A percentile compares a stretch with the other conserved stretches of the same genome.
Conservation (phyloP, 1,284 basidiomycete species). For the Microbotryum lychnidis-dioicae region DNA sequence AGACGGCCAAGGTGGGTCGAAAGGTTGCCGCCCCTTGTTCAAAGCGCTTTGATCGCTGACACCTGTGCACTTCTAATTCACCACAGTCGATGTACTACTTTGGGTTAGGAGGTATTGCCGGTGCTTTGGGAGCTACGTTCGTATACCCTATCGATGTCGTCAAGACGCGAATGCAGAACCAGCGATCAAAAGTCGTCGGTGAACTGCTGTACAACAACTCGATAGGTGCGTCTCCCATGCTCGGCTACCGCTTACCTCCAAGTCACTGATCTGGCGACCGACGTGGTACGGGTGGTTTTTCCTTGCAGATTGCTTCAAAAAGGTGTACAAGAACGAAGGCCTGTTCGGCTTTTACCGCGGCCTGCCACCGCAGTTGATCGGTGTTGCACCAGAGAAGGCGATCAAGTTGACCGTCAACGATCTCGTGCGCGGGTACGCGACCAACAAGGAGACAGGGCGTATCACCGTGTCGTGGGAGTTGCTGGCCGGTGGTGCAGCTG, state of each 20-base stretch:
- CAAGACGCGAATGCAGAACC: constrained; percentile 92
- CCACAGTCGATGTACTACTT: constrained; percentile 65
- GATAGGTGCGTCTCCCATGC: constrained; percentile 36
- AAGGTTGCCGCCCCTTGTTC: background rate
- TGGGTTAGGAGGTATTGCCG: constrained; percentile 80
- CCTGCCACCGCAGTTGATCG: constrained; percentile 86
- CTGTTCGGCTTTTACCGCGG: constrained; percentile 90
- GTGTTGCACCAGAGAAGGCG: constrained; percentile 96
- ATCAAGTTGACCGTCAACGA: constrained; percentile 95
- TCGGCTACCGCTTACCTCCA: background rate
- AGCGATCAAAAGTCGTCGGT: constrained; percentile 86
- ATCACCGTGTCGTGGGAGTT: constrained; percentile 83
- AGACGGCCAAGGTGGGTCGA: constrained; percentile 21
- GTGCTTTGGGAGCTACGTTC: constrained; percentile 80
- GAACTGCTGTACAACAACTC: constrained; percentile 92
- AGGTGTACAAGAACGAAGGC: constrained; percentile 90
- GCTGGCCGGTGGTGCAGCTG: constrained; percentile 82
- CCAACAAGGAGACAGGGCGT: constrained; percentile 87
- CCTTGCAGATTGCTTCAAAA: constrained; percentile 71
- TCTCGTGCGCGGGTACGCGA: constrained; percentile 69
- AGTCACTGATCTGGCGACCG: background rate
- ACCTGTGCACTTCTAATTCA: constrained; percentile 19
- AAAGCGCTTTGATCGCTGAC: background rate
- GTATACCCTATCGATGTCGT: constrained; percentile 82
- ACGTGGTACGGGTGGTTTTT: constrained; percentile 3